Conservation (phyloP, 176 grass and related monocot species). For the Oryza officinalis region DNA sequence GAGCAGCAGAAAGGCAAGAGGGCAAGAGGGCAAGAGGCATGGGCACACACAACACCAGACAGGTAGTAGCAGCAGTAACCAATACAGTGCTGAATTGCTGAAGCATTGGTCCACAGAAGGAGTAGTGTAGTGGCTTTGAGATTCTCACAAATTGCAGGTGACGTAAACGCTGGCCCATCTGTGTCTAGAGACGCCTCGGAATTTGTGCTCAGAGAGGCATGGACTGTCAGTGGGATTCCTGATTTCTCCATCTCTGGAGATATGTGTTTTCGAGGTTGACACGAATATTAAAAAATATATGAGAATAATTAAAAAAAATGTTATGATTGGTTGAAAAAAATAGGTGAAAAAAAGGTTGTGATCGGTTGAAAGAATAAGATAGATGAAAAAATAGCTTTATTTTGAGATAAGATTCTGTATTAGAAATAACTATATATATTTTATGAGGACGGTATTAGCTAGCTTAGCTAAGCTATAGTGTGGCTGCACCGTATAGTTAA, state of each 20-base stretch:
- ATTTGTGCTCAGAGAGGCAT: background rate
- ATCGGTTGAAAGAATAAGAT: too few species aligned
- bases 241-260: slow-evolving; percentile 2
- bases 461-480: background rate
- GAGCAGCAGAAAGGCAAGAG: slow-evolving; percentile 42
- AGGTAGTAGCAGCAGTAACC: background rate
- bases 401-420: too few species aligned
- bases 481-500: background rate
- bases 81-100: too few species aligned
- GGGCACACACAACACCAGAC: background rate
- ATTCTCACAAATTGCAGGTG: slow-evolving; percentile 31
- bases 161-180: slow-evolving; percentile 40
- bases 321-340: too few species aligned
- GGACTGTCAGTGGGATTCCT: slow-evolving; percentile 1
- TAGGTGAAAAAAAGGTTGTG: too few species aligned
- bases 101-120: slow-evolving; percentile 11
- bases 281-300: too few species aligned
- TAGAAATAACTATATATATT: too few species aligned
- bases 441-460: too few species aligned
- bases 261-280: too few species aligned
- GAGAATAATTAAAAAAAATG: too few species aligned
- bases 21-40: slow-evolving; percentile 9
- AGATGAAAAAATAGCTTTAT: too few species aligned
- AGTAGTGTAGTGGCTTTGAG: background rate
- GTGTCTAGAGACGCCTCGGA: background rate